Percentiles rank a stretch among this genome's conserved stretches.
phyloP scores from a whole-genome alignment of 306 rosid species.

The Cicer chorassanicum region DNA sequence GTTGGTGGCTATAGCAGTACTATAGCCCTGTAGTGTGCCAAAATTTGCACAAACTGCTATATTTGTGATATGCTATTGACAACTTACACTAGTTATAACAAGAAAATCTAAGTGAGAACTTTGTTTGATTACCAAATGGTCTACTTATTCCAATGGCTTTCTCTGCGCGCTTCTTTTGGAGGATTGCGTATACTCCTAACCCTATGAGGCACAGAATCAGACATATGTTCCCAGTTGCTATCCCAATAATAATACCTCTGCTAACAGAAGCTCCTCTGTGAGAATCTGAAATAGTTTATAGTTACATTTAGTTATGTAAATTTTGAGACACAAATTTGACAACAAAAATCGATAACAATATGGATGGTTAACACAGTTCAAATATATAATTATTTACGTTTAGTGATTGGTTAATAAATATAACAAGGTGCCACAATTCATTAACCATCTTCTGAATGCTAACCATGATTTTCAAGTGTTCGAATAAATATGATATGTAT shows the following conservation, averaged over 20 bases:
- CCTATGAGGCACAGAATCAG: constrained; percentile 73
- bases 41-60: no score
- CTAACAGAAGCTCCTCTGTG: constrained; percentile 53
- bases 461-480: no score
- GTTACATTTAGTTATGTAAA: constrained; percentile 41
- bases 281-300: constrained; percentile 53
- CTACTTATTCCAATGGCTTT: constrained; percentile 82
- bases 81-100: constrained; percentile 17
- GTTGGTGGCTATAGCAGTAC: no score
- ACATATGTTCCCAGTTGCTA: constrained; percentile 61
- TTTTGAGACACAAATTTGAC: no score
- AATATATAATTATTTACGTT: no score
- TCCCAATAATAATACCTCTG: constrained; percentile 56
- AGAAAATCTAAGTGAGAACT: constrained; percentile 14
- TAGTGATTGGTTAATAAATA: no score
- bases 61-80: neutral
- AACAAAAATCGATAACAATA: no score
- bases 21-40: no score
- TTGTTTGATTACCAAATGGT: constrained; percentile 73
- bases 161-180: constrained; percentile 95
- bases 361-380: no score
- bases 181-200: constrained; percentile 67
- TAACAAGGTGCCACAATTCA: no score
- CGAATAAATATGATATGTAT: no score
- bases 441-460: no score